Base-by-base conservation (phyloP, 2,329 filamentous ascomycete species). In the Ophiosphaerella narmari region DNA sequence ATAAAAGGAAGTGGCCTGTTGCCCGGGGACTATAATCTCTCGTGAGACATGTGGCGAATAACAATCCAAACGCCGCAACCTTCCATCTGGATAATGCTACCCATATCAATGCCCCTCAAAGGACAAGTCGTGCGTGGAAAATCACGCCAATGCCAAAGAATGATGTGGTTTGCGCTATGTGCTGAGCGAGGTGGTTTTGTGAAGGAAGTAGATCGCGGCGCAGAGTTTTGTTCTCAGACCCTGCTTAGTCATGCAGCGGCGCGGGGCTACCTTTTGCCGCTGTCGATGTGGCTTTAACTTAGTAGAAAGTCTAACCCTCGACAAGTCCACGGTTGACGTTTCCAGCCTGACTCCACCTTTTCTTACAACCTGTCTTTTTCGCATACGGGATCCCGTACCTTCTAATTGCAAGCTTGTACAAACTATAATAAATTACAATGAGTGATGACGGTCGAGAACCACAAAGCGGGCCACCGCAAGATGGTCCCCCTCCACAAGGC, bases 401-500 rank as follows among this genome's bases (percentile, higher is more conserved):
- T 13, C 14, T 37, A 29, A 43, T 43, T 23, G 38, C 34, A 39
- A 24, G 21, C 24, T 36, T 34, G 12, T 43, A 36, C 53, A 33
- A 38, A 43, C 38, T 46, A 46, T 35, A 31, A 50, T 24, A 39
- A 16, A 45, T 39, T 39, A 59, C 33, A 46, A 66, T 65, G 60
- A 62, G 57, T 47, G 54, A 46, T 42, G 55, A 60, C 49, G 59
- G 50, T 45, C 55, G 55, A 48, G 49, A 52, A 43, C 55, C 54
- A 12, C 50, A 53, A 48, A 40, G 54, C 43, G 48, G 34, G 34
- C 59, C 60, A 39, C 58, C 64, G 12, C 63, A 59, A 53, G 57
- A 51, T 29, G 31, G 40, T 9, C 40, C 40, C 39, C 56, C 53
- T 40, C 54, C 57, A 24, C 54, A 54, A 42, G 57, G 53, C 4